Base-by-base conservation (phyloP, 192 early-diverging fungal genomes). In the Gryganskiella cystojenkinii region DNA sequence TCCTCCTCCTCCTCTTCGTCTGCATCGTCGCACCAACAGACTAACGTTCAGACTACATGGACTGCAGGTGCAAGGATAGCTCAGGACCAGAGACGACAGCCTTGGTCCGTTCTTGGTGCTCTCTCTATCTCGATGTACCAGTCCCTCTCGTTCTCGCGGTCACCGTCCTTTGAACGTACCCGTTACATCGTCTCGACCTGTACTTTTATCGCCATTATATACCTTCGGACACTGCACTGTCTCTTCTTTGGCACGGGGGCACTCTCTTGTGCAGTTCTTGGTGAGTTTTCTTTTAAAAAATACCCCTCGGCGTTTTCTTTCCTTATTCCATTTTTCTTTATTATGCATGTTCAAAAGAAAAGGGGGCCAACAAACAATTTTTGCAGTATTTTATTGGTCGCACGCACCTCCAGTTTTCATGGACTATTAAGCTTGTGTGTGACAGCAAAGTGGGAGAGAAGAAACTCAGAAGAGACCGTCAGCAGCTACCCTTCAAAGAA, bases 191-290 rank as follows among this genome's bases (percentile, higher is more conserved):
- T 34, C 3, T 78, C 74, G 30, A 78, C 74, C 2, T 78, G 74
- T 44, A 78, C 74, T 30, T 78, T 78, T 64, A 78, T 78, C 30
- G 67, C 74, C 13, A 78, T 78, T 31, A 78, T 78, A 20, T 78
- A 78, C 45, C 61, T 78, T 6, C 45, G 74, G 43, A 78, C 74
- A n/a, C 56, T 78, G 0, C 74, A 78, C 33, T 78, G 74, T 53
- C 74, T 78, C 20, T 78, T 78, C 61, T 78, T 78, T 47, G 74
- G 74, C 24, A 78, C 74, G 6, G 74, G 74, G 0, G 74, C 74
- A 14, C 52, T 78, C n/a, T 78, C 74, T 4, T 78, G 74, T 46
- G 74, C 74, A 20, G 74, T 78, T 1, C 66, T 78, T 50, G 74
- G 74, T 78, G 63, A 64, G 73, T 61, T 17, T 0, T 33, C 28